These are phyloP conservation scores for Aspergillus phoenicis DNA, from an alignment of 2,329 filamentous ascomycete species.

Conservation along the genomic window DNA sequence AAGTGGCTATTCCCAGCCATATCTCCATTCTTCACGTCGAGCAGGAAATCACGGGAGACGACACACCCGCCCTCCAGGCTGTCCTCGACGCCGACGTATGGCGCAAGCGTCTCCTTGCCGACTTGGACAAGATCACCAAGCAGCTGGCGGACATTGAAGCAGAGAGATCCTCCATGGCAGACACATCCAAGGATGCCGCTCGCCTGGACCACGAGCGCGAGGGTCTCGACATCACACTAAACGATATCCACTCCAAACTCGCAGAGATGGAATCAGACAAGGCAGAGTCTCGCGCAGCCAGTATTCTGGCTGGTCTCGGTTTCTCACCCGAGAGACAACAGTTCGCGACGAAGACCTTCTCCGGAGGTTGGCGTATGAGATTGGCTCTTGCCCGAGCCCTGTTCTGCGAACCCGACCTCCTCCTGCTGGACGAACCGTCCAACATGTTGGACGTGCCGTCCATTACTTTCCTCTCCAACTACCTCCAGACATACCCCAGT, in stretches of 20 bases:
- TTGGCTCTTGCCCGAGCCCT: constrained; percentile 89
- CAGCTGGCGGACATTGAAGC: constrained; percentile 76
- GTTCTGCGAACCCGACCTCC: constrained; percentile 94
- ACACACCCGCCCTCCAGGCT: constrained; percentile 90
- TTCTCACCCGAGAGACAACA: constrained; percentile 94
- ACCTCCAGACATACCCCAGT: constrained; percentile 90
- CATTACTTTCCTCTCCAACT: constrained; percentile 95
- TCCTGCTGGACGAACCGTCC: constrained; percentile 74
- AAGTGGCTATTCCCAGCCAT: constrained; percentile 91
- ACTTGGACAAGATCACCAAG: constrained; percentile 82
- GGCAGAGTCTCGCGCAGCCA: constrained; percentile 91
- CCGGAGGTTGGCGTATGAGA: constrained; percentile 99
- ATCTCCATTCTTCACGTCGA: constrained; percentile 99
- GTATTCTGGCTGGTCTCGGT: constrained; percentile 92
- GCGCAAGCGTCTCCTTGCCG: constrained; percentile 89
- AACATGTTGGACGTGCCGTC: constrained; percentile 99
- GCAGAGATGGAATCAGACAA: constrained; percentile 99
- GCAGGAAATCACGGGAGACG: constrained; percentile 96
- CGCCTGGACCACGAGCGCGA: constrained; percentile 85
- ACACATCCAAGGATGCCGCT: constrained; percentile 86
- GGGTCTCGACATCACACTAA: constrained; percentile 84
- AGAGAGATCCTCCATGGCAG: constrained; percentile 77
- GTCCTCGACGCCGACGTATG: constrained; percentile 97
- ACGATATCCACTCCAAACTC: constrained; percentile 87
- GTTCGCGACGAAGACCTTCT: constrained; percentile 94